Evolutionary conservation across 495 filamentous ascomycete species (phyloP), one percentile per base, ranked within the genome.

Genomic region (Neurospora sp.): DNA sequence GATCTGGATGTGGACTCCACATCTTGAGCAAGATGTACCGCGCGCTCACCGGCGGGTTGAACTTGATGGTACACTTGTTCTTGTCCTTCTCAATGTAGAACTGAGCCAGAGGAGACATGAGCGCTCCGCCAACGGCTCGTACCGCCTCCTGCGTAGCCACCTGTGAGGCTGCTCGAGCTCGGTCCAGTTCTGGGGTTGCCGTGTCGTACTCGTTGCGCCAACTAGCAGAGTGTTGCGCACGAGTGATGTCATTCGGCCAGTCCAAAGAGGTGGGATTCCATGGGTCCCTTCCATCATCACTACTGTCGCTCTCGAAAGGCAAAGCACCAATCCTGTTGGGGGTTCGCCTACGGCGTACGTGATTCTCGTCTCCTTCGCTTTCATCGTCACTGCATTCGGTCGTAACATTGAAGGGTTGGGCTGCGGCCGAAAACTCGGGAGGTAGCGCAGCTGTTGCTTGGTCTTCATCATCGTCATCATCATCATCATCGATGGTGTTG

Each of bases 21-120:
- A 96, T 86, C 83, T 96, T 96, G 74, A 97, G 83, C 48, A 97
- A 78, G 71, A 97, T 90, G 78, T 89, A 95, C 46, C 91, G 86
- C 14, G 91, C 94, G 40, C 89, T 96, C 82, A 96, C 88, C 39
- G 93, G 91, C 59, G 95, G 94, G 76, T 97, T 91, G 79, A 98
- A 98, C 74, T 88, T 90, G 74, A 98, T 89, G 74, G 89, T 94
- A 78, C 93, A 93, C 81, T 90, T 94, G 82, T 89, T 93, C 82
- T 93, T 93, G 74, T 90, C 85, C 77, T 87, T 88, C 76, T 90
- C 88, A 72, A 96, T 96, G 78, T 91, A 91, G 82, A 96, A 97
- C 38, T 81, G 86, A 5, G 93, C 92, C 82, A 92, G 88, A 4
- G 92, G 92, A 71, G 85, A 86, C 83, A 94, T 86, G 20, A 89